phyloP scores from a whole-genome alignment of 2,329 filamentous ascomycete species.

The Alternaria panax region DNA sequence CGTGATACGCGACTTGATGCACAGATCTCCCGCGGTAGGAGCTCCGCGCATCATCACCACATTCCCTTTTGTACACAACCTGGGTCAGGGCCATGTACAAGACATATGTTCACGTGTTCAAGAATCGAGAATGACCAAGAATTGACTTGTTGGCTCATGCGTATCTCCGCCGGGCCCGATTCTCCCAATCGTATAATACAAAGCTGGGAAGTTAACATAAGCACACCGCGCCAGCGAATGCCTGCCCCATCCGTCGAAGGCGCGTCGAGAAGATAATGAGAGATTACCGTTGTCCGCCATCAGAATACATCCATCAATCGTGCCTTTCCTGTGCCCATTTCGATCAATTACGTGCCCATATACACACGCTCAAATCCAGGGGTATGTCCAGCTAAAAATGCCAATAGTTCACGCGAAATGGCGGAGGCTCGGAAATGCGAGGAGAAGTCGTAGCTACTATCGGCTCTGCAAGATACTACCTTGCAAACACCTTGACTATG shows the following conservation, averaged over 20 bases:
- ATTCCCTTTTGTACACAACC: not conserved
- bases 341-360: constrained; percentile 3
- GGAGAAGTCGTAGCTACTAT: constrained; percentile 12
- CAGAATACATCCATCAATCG: constrained; percentile 25
- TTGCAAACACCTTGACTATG: constrained; percentile 85
- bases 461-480: constrained; percentile 31
- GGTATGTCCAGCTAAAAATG: constrained; percentile 33
- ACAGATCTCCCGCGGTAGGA: constrained; percentile 14
- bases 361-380: constrained; percentile 6
- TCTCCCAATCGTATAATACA: constrained; percentile 12
- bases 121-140: not conserved
- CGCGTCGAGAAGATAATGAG: constrained; percentile 11
- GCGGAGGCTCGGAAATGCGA: constrained; percentile 12
- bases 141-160: constrained; percentile 5
- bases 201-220: constrained; percentile 1
- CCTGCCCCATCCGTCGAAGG: constrained; percentile 2
- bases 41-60: not conserved
- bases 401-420: constrained; percentile 22
- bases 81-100: not conserved
- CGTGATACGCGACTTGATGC: constrained; percentile 1
- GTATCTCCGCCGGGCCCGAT: not conserved
- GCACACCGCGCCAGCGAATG: constrained; percentile 3
- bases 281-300: constrained; percentile 22
- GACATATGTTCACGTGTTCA: not conserved
- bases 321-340: constrained; percentile 10